phyloP scores from a whole-genome alignment of 768 basidiomycete species.

The Coprinellus aureogranulatus region DNA sequence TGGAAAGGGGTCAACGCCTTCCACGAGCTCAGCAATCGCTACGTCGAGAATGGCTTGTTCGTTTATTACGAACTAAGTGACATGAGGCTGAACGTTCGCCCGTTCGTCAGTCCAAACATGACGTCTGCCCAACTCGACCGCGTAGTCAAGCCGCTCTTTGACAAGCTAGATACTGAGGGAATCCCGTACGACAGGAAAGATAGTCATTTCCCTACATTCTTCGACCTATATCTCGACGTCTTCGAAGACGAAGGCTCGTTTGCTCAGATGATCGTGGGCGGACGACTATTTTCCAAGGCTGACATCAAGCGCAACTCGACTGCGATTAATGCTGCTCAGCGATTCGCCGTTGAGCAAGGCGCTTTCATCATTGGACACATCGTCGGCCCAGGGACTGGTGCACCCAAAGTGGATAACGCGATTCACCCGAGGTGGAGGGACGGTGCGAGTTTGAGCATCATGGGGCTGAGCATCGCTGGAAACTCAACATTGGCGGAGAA shows the following conservation, averaged over 20 bases:
- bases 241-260: conserved; percentile 13
- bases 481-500: conserved; percentile 11
- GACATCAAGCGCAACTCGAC: conserved; percentile 9
- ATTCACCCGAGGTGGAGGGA: conserved; percentile 10
- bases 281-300: conserved; percentile 10
- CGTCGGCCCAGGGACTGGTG: conserved; percentile 6
- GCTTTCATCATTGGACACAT: conserved; percentile 11
- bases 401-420: conserved; percentile 7
- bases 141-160: conserved; percentile 12
- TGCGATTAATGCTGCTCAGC: conserved; percentile 9
- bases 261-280: conserved; percentile 7
- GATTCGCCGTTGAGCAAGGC: conserved; percentile 3
- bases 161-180: conserved; percentile 6
- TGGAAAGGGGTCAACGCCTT: conserved; percentile 14
- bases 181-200: conserved; percentile 7
- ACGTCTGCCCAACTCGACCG: conserved; percentile 3
- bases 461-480: neutral
- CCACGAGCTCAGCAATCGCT: conserved; percentile 12
- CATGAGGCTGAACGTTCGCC: conserved; percentile 8
- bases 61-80: conserved; percentile 13
- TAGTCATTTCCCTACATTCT: conserved; percentile 15
- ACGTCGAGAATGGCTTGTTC: conserved; percentile 12
- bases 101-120: conserved; percentile 15
- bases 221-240: conserved; percentile 14
- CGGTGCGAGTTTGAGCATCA: neutral